Percentiles rank a stretch among this genome's conserved stretches.
These are phyloP conservation scores for Ceratobasidium sp. DNA, from an alignment of 1,284 basidiomycete genomes.

Conservation along the genomic window DNA sequence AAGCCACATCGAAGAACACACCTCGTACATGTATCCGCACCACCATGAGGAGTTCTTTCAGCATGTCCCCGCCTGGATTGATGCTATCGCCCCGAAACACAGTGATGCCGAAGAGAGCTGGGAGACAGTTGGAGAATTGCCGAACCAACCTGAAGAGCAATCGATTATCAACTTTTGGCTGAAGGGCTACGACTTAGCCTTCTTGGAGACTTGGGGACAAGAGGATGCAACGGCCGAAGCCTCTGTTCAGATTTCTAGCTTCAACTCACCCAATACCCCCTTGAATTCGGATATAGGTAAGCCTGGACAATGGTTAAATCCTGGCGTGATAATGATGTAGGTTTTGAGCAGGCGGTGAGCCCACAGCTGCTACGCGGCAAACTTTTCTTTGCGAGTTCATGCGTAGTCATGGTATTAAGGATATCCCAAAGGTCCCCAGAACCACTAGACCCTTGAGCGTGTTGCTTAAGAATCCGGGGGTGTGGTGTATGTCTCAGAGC, in stretches of 20 bases:
- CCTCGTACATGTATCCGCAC: constrained; percentile 55
- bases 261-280: too few relatives aligned
- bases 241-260: too few relatives aligned
- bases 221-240: background rate
- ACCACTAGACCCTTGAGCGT: constrained; percentile 21
- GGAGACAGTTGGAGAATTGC: constrained; percentile 6
- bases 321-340: too few relatives aligned
- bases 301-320: too few relatives aligned
- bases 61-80: constrained; percentile 56
- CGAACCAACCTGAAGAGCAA: background rate
- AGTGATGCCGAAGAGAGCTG: constrained; percentile 11
- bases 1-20: constrained; percentile 53
- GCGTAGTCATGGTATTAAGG: background rate
- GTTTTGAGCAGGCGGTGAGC: too few relatives aligned
- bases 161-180: constrained; percentile 24
- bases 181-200: constrained; percentile 12
- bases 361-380: too few relatives aligned
- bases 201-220: constrained; percentile 4
- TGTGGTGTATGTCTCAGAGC: constrained; percentile 41
- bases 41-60: constrained; percentile 52
- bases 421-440: constrained; percentile 3
- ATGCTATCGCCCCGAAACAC: constrained; percentile 24
- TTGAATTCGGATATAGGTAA: too few relatives aligned
- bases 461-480: constrained; percentile 7
- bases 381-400: background rate